Evolutionary conservation across 2,329 filamentous ascomycete species (phyloP), one percentile per base, ranked within the genome.

Genomic region (Coniella lustricola): DNA sequence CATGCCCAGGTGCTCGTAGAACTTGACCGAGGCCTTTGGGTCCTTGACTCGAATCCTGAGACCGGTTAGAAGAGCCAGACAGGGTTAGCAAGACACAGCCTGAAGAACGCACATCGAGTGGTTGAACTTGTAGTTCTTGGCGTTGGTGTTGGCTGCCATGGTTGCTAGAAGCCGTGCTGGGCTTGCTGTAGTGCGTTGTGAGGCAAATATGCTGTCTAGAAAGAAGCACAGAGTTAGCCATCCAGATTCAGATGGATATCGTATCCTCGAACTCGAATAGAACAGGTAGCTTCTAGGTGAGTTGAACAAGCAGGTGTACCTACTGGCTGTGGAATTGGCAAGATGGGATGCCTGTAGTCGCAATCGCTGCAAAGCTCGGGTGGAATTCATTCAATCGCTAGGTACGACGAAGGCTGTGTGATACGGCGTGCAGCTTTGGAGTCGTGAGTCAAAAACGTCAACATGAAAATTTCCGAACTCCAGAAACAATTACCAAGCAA

Each of bases 1-100:
- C 78, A 97, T 82, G 59, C 93, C 93, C 16, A 98, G 79, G 66
- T 89, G 87, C 64, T 95, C 84, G 69, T 97, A 98, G 70, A 95
- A 98, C 58, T 91, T 86, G 67, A 97, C 82, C 79, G 85, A 89
- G 63, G 76, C 80, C 69, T 90, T 84, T 10, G 91, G 91, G 70
- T 98, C 90, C 70, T 97, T 97, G 63, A 97, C 86, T 66, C 91
- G 85, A 64, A 95, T 75, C 88, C 88, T 93, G 40, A 16, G 37
- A 18, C 14, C 5, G 40, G 25, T 32, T 20, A 29, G 25, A 29
- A 29, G 10, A 10, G 25, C 25, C 10, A 29, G 25, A 10, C 25
- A 29, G 31, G 17, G 17, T 5, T 36, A n/a, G 42, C 20, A 14
- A 8, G 13, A 8, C 44, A 2, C 20, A 17, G 4, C 4, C n/a